These are phyloP conservation scores for Annulohypoxylon bovei DNA, from an alignment of 495 filamentous ascomycete genomes.

Conservation along the genomic window DNA sequence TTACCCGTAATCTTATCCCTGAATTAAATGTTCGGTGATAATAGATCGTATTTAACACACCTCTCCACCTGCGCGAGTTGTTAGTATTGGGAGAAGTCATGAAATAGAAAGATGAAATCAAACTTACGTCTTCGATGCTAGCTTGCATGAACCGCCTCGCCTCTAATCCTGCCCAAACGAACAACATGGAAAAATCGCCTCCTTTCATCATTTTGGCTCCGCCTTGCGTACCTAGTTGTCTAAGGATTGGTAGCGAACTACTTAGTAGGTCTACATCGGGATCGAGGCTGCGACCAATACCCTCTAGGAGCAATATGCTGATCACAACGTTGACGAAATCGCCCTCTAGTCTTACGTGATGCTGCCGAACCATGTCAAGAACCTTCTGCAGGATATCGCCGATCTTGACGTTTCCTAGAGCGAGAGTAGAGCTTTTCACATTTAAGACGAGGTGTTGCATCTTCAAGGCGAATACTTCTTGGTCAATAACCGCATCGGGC, in stretches of 20 bases:
- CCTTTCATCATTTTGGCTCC: constrained; percentile 71
- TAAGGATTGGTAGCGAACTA: constrained; percentile 89
- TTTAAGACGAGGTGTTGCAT: constrained; percentile 95
- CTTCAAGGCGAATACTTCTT: constrained; percentile 89
- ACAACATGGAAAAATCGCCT: constrained; percentile 92
- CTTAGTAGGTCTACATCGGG: constrained; percentile 86
- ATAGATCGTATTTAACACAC: constrained; percentile 83
- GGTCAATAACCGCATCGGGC: constrained; percentile 85
- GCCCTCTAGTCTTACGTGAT: constrained; percentile 95
- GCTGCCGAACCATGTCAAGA: constrained; percentile 86
- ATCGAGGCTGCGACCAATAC: constrained; percentile 88
- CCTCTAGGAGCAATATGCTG: constrained; percentile 91
- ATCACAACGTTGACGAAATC: constrained; percentile 99
- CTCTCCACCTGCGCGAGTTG: constrained; percentile 65
- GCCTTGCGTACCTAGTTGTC: constrained; percentile 84
- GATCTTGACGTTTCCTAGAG: constrained; percentile 94
- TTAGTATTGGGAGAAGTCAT: constrained; percentile 40
- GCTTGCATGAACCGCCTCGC: constrained; percentile 87
- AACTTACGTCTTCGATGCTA: constrained; percentile 82
- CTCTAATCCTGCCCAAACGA: constrained; percentile 93
- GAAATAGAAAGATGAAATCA: neutral
- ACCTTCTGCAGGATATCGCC: constrained; percentile 94
- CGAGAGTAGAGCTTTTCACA: constrained; percentile 90
- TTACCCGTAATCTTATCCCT: constrained; percentile 17
- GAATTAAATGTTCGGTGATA: constrained; percentile 80